Base-by-base conservation (phyloP, 2,329 filamentous ascomycete species). In the Allantophomopsis cytisporea region DNA sequence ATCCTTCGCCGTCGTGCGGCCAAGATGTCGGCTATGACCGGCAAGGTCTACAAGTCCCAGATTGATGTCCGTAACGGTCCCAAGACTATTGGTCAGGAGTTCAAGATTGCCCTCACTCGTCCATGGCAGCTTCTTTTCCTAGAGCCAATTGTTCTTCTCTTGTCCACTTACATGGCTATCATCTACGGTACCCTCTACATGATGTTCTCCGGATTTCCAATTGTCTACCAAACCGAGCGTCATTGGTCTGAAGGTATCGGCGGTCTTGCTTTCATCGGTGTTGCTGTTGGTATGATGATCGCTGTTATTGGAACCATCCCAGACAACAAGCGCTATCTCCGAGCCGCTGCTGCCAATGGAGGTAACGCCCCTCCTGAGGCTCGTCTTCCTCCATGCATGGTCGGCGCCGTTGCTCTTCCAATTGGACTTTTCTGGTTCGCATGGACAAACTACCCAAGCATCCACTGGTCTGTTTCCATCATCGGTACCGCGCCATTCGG, bases 51-150 rank as follows among this genome's bases (percentile, higher is more conserved):
- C 55, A 59, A 64, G 28, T 73, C 71, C 39, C 67, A 65, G 45
- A 53, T 68, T 41, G 69, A 74, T 45, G 56, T 56, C 14, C 59
- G 62, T 14, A 58, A 62, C 36, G 64, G 65, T 20, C 60, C 57
- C 31, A 52, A 61, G 18, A 60, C 60, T 4, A 47, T 72, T n/a
- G 52, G 51, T 7, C 54, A 65, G 39, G 66, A 71, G 31, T 69
- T 80, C 53, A 65, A 65, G 40, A 65, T 68, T 2, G 68, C 73
- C 4, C 61, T 82, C n/a, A 63, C 68, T 37, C 67, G 80, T 3
- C 80, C 81, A 1, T 81, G 79, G 76, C 62, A 79, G 35, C 66
- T 85, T 39, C 66, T 85, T 7, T 79, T 84, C 62, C 61, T 62
- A 41, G 80, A 85, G 52, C 80, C 80, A 2, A 84, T 83, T 45